phyloP scores from a whole-genome alignment of 2,329 filamentous ascomycete species.

The Claviceps humidiphila region DNA sequence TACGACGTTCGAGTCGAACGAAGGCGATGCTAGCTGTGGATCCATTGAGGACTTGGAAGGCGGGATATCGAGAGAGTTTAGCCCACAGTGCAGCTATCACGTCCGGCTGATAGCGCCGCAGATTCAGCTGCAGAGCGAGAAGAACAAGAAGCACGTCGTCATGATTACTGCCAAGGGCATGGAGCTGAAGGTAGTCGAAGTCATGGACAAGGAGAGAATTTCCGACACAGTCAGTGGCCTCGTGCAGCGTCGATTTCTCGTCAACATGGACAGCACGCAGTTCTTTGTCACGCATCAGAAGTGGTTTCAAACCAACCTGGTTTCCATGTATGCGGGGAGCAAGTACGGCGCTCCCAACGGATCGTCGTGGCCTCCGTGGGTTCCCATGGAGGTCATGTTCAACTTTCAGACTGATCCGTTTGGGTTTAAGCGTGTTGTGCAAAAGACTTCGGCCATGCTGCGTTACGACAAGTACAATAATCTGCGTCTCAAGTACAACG shows the following conservation, averaged over 20 bases:
- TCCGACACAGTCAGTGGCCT: conserved; percentile 89
- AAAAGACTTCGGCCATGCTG: conserved; percentile 88
- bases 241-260: conserved; percentile 83
- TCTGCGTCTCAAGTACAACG: conserved; percentile 90
- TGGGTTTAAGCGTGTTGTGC: conserved; percentile 94
- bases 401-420: conserved; percentile 89
- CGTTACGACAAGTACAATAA: conserved; percentile 98
- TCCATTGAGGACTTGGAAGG: conserved; percentile 51
- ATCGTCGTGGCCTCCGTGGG: conserved; percentile 93
- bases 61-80: conserved; percentile 77
- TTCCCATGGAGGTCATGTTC: conserved; percentile 96
- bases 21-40: conserved; percentile 19
- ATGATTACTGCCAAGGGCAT: conserved; percentile 95
- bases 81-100: conserved; percentile 85
- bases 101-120: conserved; percentile 91
- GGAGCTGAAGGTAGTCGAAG: conserved; percentile 93
- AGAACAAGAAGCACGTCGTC: conserved; percentile 93
- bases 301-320: conserved; percentile 68
- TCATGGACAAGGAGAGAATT: conserved; percentile 92
- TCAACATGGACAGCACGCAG: conserved; percentile 95
- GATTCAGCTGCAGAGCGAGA: conserved; percentile 96
- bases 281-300: conserved; percentile 96
- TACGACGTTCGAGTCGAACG: conserved; percentile 18
- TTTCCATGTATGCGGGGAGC: conserved; percentile 90
- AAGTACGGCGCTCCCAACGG: conserved; percentile 76